These are phyloP conservation scores for Claviceps purpurea DNA, from an alignment of 2,329 filamentous ascomycete genomes.

Conservation along the genomic window DNA sequence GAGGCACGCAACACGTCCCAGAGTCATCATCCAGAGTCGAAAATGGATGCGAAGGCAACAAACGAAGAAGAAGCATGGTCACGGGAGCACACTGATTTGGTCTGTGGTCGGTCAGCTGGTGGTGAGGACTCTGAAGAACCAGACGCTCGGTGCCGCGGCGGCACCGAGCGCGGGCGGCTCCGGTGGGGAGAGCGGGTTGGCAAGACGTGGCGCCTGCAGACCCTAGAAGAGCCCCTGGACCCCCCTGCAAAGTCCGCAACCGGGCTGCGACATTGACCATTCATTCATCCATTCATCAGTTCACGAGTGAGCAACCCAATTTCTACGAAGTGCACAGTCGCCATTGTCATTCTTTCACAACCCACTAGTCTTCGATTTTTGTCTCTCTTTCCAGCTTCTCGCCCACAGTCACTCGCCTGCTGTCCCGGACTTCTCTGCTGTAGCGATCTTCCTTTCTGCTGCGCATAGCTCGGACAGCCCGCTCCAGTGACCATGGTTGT, in stretches of 20 bases:
- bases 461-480: background rate
- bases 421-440: background rate
- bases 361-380: no score
- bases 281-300: background rate
- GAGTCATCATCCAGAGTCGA: no score
- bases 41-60: no score
- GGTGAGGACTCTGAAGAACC: background rate
- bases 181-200: slow-evolving; percentile 6
- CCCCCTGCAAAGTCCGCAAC: background rate
- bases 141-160: no score
- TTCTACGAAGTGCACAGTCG: background rate
- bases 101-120: background rate
- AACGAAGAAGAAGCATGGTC: no score
- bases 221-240: slow-evolving; percentile 4
- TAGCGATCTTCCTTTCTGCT: background rate
- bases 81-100: no score
- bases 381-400: background rate
- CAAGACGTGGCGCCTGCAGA: slow-evolving; percentile 10
- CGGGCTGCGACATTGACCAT: background rate
- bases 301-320: background rate
- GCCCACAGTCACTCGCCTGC: background rate
- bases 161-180: background rate
- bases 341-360: background rate
- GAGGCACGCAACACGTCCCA: no score
- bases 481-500: slow-evolving; percentile 6